These are phyloP conservation scores for Colletotrichum chrysophilum DNA, from an alignment of 2,329 filamentous ascomycete species.

Conservation along the genomic window DNA sequence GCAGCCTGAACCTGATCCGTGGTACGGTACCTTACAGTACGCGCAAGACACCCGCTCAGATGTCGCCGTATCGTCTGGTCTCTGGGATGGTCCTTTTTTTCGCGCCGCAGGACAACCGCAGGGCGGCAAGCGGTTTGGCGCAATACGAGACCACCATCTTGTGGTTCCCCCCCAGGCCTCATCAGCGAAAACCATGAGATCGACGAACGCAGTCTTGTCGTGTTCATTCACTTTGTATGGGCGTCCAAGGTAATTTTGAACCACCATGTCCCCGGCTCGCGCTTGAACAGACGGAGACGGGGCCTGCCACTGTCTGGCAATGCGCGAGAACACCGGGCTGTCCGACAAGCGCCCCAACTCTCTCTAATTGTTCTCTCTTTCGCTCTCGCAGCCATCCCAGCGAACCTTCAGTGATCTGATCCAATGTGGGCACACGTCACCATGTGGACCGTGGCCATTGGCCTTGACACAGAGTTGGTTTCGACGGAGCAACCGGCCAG, in stretches of 20 bases:
- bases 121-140: background rate
- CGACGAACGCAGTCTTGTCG: constrained; percentile 11
- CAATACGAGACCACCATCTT: background rate
- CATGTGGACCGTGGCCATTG: background rate
- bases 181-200: background rate
- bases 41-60: background rate
- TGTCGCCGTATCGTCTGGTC: constrained; percentile 2
- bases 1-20: background rate
- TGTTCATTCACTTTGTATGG: background rate
- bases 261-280: background rate
- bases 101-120: background rate
- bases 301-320: background rate
- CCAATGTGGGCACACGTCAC: background rate
- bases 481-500: background rate
- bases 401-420: constrained; percentile 7
- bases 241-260: background rate
- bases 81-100: background rate
- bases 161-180: background rate
- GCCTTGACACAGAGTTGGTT: constrained; percentile 18
- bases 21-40: background rate
- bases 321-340: background rate
- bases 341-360: background rate
- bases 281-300: background rate
- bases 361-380: background rate
- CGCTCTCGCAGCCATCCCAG: constrained; percentile 3